Evolutionary conservation across 208 protist species (phyloP), one percentile per base, ranked within the genome.

Genomic region (Tetramitus jugosus): DNA sequence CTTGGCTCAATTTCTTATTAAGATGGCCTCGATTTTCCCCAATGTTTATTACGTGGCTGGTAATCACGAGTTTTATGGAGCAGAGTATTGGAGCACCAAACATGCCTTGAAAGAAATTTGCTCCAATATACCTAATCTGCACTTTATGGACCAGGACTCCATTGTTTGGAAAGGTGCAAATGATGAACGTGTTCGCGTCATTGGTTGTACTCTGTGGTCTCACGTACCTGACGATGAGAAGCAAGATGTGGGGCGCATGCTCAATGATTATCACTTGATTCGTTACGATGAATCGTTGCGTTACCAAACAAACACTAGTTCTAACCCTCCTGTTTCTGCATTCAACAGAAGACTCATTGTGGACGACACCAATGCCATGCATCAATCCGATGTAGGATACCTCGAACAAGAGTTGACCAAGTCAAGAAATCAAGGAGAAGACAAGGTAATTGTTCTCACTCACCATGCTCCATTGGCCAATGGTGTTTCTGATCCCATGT

Each of bases 1-100:
- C 37, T 69, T 26, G 14, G 64, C 10, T 26, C 20, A 69, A 10
- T 69, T 69, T 20, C 37, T 69, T 42, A 42, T 20, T 20, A 52
- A 69, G 64, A 10, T 69, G 10, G 20, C 14, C 43, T 20, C 10
- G 20, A 69, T 56, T 26, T 69, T 26, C 43, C 14, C 10, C 20
- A 10, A 52, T 42, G 64, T 69, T 26, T 69, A 26, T 20, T 10
- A 26, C 43, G 64, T 69, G 10, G 64, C 64, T 26, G 64, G 64
- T 10, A 69, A 69, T 20, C 64, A 69, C 43, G 64, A 69, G 43
- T 69, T 26, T 20, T 69, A 69, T 69, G 20, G 20, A 26, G 14
- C 10, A 69, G 49, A 56, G 20, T 56, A 56, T 56, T 20, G 20
- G 14, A 20, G 14, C 10, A 20, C 49, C 10, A 56, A 56, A 10